Evolutionary conservation across 73 alveolate genomes (phyloP).

Genomic region (Symbiodinium pilosum): DNA sequence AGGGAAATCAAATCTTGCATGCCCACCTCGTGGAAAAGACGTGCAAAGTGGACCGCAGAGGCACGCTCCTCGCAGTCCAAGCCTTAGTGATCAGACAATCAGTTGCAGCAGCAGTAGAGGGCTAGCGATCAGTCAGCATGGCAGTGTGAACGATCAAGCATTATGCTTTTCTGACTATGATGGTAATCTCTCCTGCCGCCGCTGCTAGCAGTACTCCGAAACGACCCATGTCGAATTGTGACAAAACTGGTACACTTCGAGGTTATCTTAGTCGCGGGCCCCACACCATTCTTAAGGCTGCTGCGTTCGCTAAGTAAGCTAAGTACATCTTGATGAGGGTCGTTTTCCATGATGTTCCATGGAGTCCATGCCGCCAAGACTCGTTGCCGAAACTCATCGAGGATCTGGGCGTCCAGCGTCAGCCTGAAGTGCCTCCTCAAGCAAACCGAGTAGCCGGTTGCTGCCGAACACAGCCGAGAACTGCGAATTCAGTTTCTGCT

Average conservation of each 20-base stretch:
- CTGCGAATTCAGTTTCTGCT: no score
- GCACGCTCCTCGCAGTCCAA: constrained; percentile 65
- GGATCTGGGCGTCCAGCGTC: constrained; percentile 40
- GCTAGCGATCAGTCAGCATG: not conserved
- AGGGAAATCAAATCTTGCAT: not conserved
- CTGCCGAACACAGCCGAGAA: no score
- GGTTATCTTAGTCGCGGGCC: no score
- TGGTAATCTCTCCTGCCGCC: not conserved
- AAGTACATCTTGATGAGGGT: not conserved
- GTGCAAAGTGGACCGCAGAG: constrained; percentile 73
- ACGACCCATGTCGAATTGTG: not conserved
- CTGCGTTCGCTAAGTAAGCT: no score
- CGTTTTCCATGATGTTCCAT: not conserved
- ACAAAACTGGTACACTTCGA: no score
- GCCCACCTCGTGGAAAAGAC: constrained; percentile 75
- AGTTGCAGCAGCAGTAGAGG: not conserved
- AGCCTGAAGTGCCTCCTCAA: constrained; percentile 72
- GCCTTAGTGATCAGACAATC: not conserved
- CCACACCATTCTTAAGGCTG: not conserved
- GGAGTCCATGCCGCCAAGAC: not conserved
- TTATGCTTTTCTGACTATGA: not conserved
- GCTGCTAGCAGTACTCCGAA: not conserved
- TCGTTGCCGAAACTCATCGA: constrained; percentile 53
- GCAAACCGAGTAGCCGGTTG: not conserved
- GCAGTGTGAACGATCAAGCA: not conserved